Evolutionary conservation across 2,329 filamentous ascomycete genomes (phyloP).

Genomic region (Triangularia verruculosa): DNA sequence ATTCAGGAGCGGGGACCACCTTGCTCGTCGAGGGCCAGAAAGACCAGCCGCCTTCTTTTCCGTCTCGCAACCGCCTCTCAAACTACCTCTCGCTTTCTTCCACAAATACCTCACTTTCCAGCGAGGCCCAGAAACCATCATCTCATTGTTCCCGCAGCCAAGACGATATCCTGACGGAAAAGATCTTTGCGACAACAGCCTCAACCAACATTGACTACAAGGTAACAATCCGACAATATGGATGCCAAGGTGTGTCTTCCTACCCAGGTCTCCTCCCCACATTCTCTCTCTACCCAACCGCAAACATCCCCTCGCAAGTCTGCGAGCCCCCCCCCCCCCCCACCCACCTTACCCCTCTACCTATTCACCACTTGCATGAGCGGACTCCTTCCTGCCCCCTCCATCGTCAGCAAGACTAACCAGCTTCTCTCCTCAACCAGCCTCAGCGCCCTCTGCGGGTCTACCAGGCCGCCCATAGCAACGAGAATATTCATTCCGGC

Average conservation of each 20-base stretch:
- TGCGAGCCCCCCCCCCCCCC: not conserved
- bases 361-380: not conserved
- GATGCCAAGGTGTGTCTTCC: constrained; percentile 39
- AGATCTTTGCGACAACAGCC: constrained; percentile 16
- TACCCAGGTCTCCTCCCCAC: constrained; percentile 4
- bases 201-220: constrained; percentile 12
- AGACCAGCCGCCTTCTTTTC: not conserved
- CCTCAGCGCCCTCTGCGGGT: constrained; percentile 64
- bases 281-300: not conserved
- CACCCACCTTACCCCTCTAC: not conserved
- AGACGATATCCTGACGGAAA: not conserved
- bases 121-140: not conserved
- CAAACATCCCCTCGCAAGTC: not conserved
- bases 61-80: not conserved
- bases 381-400: not conserved
- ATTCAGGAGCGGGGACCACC: not conserved
- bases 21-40: not conserved
- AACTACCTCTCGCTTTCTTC: not conserved
- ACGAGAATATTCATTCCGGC: constrained; percentile 65
- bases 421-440: constrained; percentile 40
- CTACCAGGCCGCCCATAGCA: constrained; percentile 52
- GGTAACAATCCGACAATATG: constrained; percentile 31
- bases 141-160: not conserved
- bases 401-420: constrained; percentile 6
- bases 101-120: not conserved